Conservation (phyloP, 2,329 filamentous ascomycete genomes). For the Aspergillus viridinutans region DNA sequence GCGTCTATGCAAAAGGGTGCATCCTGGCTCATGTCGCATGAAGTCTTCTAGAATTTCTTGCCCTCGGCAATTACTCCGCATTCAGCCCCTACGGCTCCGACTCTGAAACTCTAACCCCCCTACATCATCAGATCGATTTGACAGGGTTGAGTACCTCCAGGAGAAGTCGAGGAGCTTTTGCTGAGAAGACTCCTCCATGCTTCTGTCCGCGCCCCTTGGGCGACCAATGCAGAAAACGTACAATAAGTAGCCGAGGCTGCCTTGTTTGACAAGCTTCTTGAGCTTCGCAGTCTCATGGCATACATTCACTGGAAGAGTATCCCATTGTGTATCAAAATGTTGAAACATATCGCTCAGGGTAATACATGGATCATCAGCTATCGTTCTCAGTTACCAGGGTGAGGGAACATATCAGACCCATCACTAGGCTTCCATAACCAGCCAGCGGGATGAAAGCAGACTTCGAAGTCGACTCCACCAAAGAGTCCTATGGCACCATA, state of each 20-base stretch:
- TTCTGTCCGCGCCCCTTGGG: background rate
- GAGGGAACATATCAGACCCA: background rate
- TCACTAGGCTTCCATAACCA: slow-evolving; percentile 41
- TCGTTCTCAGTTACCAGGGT: background rate
- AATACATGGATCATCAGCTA: background rate
- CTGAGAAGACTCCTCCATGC: background rate
- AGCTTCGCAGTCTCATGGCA: background rate
- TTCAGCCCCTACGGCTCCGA: background rate
- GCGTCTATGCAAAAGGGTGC: slow-evolving; percentile 17
- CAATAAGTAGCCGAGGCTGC: background rate
- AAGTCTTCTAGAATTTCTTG: slow-evolving; percentile 14
- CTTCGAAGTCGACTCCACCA: slow-evolving; percentile 59
- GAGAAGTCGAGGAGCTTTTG: background rate
- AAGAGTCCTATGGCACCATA: slow-evolving; percentile 59
- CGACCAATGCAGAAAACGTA: background rate
- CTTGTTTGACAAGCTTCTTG: background rate
- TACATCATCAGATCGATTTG: background rate
- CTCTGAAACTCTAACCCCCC: background rate
- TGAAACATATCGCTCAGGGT: background rate
- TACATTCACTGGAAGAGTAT: background rate
- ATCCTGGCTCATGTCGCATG: slow-evolving; percentile 11
- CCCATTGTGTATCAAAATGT: background rate
- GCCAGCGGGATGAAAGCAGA: slow-evolving; percentile 46
- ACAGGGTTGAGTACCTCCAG: background rate
- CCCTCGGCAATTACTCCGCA: background rate